Base-by-base conservation (phyloP, 192 early-diverging fungal species). In the Coemansia sp. region DNA sequence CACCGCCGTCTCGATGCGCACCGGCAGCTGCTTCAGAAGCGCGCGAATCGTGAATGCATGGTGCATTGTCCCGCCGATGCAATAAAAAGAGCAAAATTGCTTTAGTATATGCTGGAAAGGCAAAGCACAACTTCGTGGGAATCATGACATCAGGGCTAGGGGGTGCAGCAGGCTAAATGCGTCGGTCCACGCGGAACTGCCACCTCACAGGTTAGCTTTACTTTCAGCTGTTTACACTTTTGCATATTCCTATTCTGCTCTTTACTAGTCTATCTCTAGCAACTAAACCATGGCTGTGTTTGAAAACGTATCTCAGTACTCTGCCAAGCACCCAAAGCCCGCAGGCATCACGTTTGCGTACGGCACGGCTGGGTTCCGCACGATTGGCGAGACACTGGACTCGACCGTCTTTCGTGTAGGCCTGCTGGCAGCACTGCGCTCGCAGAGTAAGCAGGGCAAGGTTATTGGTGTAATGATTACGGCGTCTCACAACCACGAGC, bases 321-420 rank as follows among this genome's bases (percentile, higher is more conserved):
- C 89, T 19, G 71, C 72, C 75, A 81, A 86, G 74, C 86, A 93
- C 72, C 93, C 91, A 54, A 90, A 90, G 72, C 87, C 87, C 8
- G 68, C 63, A 19, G 62, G 65, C 57, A 72, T 49, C 34, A 75
- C 72, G 53, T 95, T 86, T 69, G 83, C 86, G 17, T 98, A 99
- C 76, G 97, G 97, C 60, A 99, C 97, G 0, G 97, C 97, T 10
- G 97, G 97, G 15, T 96, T 99, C 87, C 90, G 97, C 62, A 94
- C 91, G 52, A 90, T 92, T 60, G 94, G 92, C 31, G 85, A 91
- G 20, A 85, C 93, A 9, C 85, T 99, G 48, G 93, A 92, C 65
- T 94, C 94, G 12, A 92, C 97, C 36, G 86, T 97, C 75, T 99
- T 94, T 86, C 86, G 89, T 50, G 88, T 93, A 26, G 97, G 92